Conservation (phyloP, 1,284 basidiomycete genomes). For the Trichosporon sp. region DNA sequence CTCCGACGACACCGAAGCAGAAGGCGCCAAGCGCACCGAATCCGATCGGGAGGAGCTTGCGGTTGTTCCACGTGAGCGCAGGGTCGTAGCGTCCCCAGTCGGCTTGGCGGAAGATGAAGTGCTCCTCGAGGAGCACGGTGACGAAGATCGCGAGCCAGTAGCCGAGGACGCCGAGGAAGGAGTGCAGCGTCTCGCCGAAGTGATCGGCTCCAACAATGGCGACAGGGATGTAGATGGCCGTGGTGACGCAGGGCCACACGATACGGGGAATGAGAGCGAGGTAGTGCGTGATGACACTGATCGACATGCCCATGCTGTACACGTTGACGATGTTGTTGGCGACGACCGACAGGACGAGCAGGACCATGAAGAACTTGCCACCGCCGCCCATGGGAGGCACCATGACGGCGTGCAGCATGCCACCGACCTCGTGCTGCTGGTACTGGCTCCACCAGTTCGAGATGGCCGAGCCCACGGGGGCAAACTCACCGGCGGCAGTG, state of each 20-base stretch:
- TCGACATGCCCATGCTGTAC: conserved; percentile 46
- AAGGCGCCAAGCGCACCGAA: conserved; percentile 37
- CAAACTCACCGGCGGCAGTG: conserved; percentile 37
- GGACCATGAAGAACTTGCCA: conserved; percentile 48
- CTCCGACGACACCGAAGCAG: conserved; percentile 41
- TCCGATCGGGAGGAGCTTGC: conserved; percentile 39
- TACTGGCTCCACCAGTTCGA: conserved; percentile 43
- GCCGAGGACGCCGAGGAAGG: conserved; percentile 27
- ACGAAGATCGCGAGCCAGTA: conserved; percentile 56
- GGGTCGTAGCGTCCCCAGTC: conserved; percentile 48
- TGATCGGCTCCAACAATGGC: conserved; percentile 53
- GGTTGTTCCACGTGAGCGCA: conserved; percentile 46
- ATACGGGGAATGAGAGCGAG: conserved; percentile 53
- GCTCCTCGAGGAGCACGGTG: conserved; percentile 52
- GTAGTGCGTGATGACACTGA: conserved; percentile 49
- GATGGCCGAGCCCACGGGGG: conserved; percentile 4
- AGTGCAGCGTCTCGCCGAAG: conserved; percentile 50
- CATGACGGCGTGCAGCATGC: conserved; percentile 52
- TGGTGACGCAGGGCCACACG: conserved; percentile 53
- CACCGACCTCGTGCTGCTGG: conserved; percentile 48
- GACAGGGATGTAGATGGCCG: conserved; percentile 51
- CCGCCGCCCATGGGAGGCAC: conserved; percentile 46
- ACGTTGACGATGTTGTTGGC: conserved; percentile 55
- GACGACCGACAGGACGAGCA: conserved; percentile 52
- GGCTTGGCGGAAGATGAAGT: conserved; percentile 55